These are phyloP conservation scores for Aspergillus sp. DNA, from an alignment of 2,329 filamentous ascomycete species.

Conservation along the genomic window DNA sequence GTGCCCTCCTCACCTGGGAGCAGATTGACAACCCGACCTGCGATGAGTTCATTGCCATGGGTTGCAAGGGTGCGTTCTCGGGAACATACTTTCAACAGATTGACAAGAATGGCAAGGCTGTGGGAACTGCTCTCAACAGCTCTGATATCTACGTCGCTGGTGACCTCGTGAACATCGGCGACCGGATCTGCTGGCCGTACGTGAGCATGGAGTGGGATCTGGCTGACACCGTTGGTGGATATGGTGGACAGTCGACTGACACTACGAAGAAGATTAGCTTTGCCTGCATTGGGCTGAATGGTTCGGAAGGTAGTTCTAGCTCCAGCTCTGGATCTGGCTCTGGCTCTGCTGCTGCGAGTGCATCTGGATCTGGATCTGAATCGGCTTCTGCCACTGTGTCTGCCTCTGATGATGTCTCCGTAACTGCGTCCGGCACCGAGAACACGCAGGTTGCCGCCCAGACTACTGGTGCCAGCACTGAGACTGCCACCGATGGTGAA, in stretches of 20 bases:
- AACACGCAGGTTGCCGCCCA: not conserved
- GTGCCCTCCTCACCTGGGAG: constrained; percentile 61
- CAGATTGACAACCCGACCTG: constrained; percentile 58
- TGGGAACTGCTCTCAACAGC: constrained; percentile 53
- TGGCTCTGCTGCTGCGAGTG: not conserved
- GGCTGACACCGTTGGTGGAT: constrained; percentile 29
- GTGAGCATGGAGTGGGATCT: constrained; percentile 43
- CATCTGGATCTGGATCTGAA: not conserved
- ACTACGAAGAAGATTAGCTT: constrained; percentile 27
- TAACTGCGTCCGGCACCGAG: not conserved
- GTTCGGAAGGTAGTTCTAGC: not conserved
- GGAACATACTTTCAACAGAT: constrained; percentile 62
- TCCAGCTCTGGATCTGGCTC: not conserved
- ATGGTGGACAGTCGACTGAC: constrained; percentile 8
- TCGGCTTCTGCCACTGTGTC: not conserved
- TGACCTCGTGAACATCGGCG: constrained; percentile 61
- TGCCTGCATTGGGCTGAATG: constrained; percentile 14
- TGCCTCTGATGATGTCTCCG: not conserved
- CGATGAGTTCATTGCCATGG: constrained; percentile 56
- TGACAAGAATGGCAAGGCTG: constrained; percentile 50
- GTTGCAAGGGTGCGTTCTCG: constrained; percentile 58
- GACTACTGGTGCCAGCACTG: not conserved
- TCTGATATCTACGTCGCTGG: constrained; percentile 59
- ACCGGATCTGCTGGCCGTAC: constrained; percentile 55
- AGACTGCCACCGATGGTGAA: not conserved